These are phyloP conservation scores for Asterionellopsis glacialis DNA, from an alignment of 108 stramenopile genomes.

Conservation along the genomic window DNA sequence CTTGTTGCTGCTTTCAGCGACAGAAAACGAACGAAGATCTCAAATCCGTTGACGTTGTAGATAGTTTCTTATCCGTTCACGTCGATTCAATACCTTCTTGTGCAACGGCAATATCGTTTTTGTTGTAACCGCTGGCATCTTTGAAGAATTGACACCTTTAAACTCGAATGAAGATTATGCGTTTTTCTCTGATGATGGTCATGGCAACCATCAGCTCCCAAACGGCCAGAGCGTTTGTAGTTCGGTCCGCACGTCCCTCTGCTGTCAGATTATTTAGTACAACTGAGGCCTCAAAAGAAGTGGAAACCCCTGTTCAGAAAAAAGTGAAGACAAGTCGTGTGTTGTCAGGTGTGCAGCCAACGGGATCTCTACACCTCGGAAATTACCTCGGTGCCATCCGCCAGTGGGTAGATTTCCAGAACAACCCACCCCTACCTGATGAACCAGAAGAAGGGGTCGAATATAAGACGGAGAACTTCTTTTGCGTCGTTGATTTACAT, in stretches of 20 bases:
- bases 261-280: not conserved
- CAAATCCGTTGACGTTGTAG: too few species aligned
- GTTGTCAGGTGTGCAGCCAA: constrained; percentile 97
- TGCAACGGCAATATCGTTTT: too few species aligned
- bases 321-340: constrained; percentile 60
- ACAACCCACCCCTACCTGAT: constrained; percentile 48
- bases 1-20: too few species aligned
- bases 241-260: not conserved
- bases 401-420: constrained; percentile 96
- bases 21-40: too few species aligned
- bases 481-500: constrained; percentile 98
- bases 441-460: constrained; percentile 36
- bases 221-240: not conserved
- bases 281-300: not conserved
- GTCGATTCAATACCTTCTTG: too few species aligned
- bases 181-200: not conserved
- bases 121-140: too few species aligned
- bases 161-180: too few species aligned
- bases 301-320: constrained; percentile 11
- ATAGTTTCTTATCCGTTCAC: too few species aligned
- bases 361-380: constrained; percentile 94
- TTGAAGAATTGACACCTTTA: too few species aligned
- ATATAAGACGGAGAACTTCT: constrained; percentile 85
- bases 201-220: constrained; percentile 1
- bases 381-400: constrained; percentile 98